Evolutionary conservation across 2,329 filamentous ascomycete genomes (phyloP).

Genomic region (Trichoderma guizhouense): DNA sequence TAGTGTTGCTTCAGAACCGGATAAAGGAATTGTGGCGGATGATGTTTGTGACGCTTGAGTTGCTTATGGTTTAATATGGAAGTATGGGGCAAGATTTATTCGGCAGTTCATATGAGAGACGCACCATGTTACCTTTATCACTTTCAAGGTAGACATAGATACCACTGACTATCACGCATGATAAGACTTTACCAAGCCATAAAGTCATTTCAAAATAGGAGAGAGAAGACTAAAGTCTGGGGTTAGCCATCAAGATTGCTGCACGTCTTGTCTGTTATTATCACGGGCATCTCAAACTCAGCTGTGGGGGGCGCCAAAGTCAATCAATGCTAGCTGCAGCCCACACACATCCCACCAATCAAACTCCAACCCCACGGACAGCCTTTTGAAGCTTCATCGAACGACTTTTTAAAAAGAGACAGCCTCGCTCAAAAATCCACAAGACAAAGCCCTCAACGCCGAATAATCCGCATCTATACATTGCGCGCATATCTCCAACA

Average conservation of each 20-base stretch:
- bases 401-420: background rate
- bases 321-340: background rate
- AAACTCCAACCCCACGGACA: background rate
- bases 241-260: background rate
- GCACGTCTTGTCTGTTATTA: background rate
- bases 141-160: background rate
- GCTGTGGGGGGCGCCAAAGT: background rate
- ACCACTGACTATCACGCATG: background rate
- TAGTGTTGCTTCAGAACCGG: background rate
- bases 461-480: background rate
- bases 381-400: background rate
- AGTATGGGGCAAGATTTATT: background rate
- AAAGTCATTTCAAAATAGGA: background rate
- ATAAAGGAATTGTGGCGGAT: background rate
- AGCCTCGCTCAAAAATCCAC: background rate
- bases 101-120: background rate
- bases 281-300: background rate
- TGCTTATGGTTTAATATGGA: background rate
- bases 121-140: background rate
- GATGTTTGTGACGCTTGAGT: background rate
- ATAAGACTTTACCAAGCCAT: background rate
- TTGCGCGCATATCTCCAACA: slow-evolving; percentile 39
- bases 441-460: background rate
- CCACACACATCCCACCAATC: slow-evolving; percentile 7
- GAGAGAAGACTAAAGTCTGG: background rate